phyloP scores from a whole-genome alignment of 2,329 filamentous ascomycete species.

The Pseudogymnoascus sp. region DNA sequence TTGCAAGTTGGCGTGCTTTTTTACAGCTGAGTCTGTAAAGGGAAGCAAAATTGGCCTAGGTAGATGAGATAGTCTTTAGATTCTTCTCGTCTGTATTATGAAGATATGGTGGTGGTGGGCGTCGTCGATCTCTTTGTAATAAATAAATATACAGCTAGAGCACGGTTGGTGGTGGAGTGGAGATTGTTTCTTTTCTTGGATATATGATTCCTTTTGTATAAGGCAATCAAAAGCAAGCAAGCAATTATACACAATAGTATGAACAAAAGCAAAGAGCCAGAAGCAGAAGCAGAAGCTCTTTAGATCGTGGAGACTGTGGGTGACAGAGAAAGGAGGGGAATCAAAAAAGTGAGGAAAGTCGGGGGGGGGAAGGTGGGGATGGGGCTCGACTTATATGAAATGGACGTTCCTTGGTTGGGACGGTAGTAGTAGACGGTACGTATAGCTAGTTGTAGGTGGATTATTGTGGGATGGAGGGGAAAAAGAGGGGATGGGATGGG shows the following conservation, averaged over 20 bases:
- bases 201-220: not conserved
- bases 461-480: not conserved
- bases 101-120: not conserved
- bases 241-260: not conserved
- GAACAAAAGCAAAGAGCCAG: not conserved
- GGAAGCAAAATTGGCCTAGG: slow-evolving; percentile 6
- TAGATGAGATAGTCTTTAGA: not conserved
- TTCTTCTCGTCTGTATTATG: not conserved
- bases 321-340: not conserved
- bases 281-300: not conserved
- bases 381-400: not conserved
- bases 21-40: not conserved
- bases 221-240: not conserved
- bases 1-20: not conserved
- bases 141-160: not conserved
- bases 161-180: not conserved
- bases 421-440: not conserved
- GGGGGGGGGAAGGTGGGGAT: not conserved
- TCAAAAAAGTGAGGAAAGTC: slow-evolving; percentile 3
- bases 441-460: no score
- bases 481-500: not conserved
- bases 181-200: not conserved
- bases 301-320: not conserved
- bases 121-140: not conserved
- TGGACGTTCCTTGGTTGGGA: not conserved